Conservation (phyloP, 83 land plant species). For the Larix sibirica region DNA sequence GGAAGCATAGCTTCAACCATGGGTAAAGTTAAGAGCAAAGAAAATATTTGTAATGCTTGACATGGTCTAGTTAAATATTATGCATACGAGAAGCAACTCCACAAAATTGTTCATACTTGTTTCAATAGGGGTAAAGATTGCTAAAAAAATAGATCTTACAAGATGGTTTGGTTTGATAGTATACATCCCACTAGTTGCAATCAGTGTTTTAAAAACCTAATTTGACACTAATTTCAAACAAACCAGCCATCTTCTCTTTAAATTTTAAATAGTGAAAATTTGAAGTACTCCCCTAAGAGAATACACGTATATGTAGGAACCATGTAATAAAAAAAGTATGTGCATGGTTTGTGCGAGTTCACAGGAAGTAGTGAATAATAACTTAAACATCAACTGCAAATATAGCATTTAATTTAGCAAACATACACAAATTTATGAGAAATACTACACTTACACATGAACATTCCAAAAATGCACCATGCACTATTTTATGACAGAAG, state of each 20-base stretch:
- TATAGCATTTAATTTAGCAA: neutral
- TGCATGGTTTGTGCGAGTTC: neutral
- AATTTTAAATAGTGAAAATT: no score
- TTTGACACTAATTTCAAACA: no score
- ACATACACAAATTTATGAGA: neutral
- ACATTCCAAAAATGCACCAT: neutral
- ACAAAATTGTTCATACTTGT: no score
- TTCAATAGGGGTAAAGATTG: no score
- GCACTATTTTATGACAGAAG: neutral
- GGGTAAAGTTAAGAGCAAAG: neutral
- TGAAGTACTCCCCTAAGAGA: no score
- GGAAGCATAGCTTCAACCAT: neutral
- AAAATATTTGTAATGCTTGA: neutral
- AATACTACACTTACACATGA: slow-evolving; percentile 2
- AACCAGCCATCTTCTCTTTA: no score
- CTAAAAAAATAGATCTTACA: no score
- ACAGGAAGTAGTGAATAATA: neutral
- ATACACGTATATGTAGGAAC: neutral
- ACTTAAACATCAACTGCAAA: neutral
- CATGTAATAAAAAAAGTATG: neutral
- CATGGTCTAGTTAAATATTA: neutral
- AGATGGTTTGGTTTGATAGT: no score
- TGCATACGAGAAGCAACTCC: neutral
- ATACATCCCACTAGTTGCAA: no score
- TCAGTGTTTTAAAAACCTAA: no score